These are phyloP conservation scores for Centella asiatica DNA, from an alignment of 129 eudicot species.

Conservation along the genomic window DNA sequence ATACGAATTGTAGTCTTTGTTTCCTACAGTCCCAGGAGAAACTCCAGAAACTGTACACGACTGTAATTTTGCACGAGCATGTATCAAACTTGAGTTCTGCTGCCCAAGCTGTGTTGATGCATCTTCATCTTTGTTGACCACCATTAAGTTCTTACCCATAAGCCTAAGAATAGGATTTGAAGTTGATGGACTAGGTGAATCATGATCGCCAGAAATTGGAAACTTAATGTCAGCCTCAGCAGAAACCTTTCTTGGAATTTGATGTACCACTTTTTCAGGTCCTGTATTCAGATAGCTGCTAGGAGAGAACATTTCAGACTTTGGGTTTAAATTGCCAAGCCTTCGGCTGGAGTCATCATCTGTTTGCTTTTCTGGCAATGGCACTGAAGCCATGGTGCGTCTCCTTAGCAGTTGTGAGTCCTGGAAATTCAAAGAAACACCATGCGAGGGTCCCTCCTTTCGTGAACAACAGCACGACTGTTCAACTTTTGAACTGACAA, in stretches of 20 bases:
- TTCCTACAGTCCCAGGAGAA: constrained; percentile 4
- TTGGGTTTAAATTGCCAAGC: constrained; percentile 13
- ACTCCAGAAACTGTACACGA: neutral
- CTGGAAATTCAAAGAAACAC: constrained; percentile 32
- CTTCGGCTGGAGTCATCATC: constrained; percentile 4
- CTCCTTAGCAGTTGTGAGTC: constrained; percentile 39
- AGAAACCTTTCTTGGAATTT: constrained; percentile 14
- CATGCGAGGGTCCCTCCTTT: constrained; percentile 34
- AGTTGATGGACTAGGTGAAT: constrained; percentile 43
- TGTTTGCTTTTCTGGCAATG: constrained; percentile 14
- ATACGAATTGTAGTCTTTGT: constrained; percentile 15
- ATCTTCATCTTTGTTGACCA: constrained; percentile 47
- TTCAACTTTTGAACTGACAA: constrained; percentile 24
- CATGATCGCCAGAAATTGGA: constrained; percentile 24
- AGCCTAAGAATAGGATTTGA: constrained; percentile 65
- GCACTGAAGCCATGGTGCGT: constrained; percentile 17
- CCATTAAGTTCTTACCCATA: constrained; percentile 86
- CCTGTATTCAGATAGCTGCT: constrained; percentile 18
- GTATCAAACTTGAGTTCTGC: constrained; percentile 14
- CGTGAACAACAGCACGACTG: constrained; percentile 68
- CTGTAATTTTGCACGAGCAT: constrained; percentile 13
- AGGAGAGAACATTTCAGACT: constrained; percentile 16
- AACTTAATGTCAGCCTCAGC: constrained; percentile 10
- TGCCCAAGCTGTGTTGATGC: constrained; percentile 22
- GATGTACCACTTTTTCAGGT: constrained; percentile 21